These are phyloP conservation scores for Aspergillus pseudoglaucus DNA, from an alignment of 2,329 filamentous ascomycete species.

Conservation along the genomic window DNA sequence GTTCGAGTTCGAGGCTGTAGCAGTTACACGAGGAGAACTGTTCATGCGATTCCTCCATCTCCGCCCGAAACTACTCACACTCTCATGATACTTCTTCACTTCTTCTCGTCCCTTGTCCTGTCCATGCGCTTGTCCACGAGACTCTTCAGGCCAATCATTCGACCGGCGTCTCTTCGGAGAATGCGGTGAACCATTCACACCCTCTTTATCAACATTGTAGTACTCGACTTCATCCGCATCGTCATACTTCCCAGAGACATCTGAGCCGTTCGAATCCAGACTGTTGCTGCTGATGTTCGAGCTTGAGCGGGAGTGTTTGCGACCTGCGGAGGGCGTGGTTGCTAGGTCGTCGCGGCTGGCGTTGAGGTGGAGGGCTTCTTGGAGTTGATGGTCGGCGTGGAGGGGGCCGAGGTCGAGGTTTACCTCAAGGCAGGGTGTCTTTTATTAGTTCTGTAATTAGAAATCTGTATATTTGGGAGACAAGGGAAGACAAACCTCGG, in stretches of 20 bases:
- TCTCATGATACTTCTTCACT: constrained; percentile 2
- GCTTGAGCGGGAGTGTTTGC: constrained; percentile 24
- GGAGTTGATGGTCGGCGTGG: constrained; percentile 18
- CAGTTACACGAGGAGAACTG: constrained; percentile 4
- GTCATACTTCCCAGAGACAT: constrained; percentile 29
- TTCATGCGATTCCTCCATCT: constrained; percentile 7
- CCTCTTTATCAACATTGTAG: constrained; percentile 7
- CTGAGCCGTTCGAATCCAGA: constrained; percentile 21
- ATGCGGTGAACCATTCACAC: constrained; percentile 18
- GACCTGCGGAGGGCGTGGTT: constrained; percentile 16
- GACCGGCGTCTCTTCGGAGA: constrained; percentile 39
- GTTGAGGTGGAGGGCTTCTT: constrained; percentile 15
- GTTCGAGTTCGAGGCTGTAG: constrained; percentile 6
- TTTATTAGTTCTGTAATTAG: not conserved
- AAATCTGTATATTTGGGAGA: not conserved
- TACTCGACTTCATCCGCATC: constrained; percentile 27
- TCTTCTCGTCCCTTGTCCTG: not conserved
- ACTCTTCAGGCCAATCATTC: constrained; percentile 37
- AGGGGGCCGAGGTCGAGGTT: constrained; percentile 12
- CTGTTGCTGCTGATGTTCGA: constrained; percentile 10
- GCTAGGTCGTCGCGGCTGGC: constrained; percentile 7
- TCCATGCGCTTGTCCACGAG: not conserved
- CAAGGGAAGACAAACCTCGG: not conserved
- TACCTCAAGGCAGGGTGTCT: constrained; percentile 13
- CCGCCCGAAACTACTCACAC: not conserved